Conservation (phyloP, 805 yeast genomes). For the Yarrowia bubula region DNA sequence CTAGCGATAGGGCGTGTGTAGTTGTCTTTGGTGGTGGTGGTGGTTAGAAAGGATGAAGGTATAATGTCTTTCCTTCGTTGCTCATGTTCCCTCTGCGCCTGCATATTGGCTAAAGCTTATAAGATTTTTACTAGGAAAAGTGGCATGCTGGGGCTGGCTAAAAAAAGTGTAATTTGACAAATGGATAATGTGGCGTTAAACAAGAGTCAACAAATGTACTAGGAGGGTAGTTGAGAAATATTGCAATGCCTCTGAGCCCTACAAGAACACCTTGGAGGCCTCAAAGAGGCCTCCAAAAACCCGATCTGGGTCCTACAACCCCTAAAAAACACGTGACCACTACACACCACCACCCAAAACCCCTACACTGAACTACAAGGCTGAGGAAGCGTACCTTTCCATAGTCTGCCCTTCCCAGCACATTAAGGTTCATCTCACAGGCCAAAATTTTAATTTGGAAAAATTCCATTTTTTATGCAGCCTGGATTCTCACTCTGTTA, state of each 20-base stretch:
- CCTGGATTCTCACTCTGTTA: not conserved
- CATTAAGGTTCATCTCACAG: not conserved
- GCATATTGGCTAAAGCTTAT: conserved; percentile 25
- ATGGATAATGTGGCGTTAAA: not conserved
- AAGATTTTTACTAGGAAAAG: conserved; percentile 1
- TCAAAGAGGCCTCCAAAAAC: too few relatives aligned
- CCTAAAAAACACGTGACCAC: too few relatives aligned
- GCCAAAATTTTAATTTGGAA: conserved; percentile 15
- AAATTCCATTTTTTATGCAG: conserved; percentile 17
- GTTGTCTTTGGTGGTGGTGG: not conserved
- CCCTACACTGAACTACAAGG: too few relatives aligned
- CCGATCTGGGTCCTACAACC: too few relatives aligned
- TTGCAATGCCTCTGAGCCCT: too few relatives aligned
- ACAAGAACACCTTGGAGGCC: too few relatives aligned
- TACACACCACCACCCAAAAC: too few relatives aligned
- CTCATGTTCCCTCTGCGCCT: conserved; percentile 27
- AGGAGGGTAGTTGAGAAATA: too few relatives aligned
- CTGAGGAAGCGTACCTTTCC: not conserved
- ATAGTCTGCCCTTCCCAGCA: not conserved
- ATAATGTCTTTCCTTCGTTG: conserved; percentile 18
- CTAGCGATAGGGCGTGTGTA: not conserved
- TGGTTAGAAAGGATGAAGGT: conserved; percentile 1
- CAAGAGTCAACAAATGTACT: too few relatives aligned
- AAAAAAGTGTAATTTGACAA: not conserved
- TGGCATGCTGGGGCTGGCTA: conserved; percentile 13